Conservation (phyloP, 1,139 yeast genomes). For the Meyerozyma guilliermondii region DNA sequence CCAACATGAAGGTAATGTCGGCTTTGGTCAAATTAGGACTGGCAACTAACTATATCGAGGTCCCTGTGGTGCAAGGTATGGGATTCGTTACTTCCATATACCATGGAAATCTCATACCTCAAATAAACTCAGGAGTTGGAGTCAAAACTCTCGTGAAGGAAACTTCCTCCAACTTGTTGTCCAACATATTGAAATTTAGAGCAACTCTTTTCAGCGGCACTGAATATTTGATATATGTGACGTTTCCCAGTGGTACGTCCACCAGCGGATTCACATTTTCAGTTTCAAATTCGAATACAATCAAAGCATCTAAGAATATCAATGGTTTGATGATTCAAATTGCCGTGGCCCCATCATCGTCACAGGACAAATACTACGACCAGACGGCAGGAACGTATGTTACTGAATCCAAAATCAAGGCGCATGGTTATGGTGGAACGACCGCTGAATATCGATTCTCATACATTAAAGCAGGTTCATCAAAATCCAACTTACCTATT, state of each 20-base stretch:
- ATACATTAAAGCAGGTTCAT: constrained; percentile 50
- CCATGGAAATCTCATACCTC: constrained; percentile 51
- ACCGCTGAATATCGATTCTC: constrained; percentile 48
- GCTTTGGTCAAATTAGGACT: constrained; percentile 8
- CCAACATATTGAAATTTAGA: constrained; percentile 48
- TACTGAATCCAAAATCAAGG: constrained; percentile 28
- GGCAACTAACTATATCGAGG: constrained; percentile 26
- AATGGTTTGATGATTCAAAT: constrained; percentile 58
- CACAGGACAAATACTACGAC: constrained; percentile 26
- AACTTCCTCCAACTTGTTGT: constrained; percentile 33
- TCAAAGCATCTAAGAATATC: constrained; percentile 40
- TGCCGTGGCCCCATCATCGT: constrained; percentile 45
- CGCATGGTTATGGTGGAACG: constrained; percentile 22
- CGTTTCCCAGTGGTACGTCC: constrained; percentile 36
- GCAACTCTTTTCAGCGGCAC: constrained; percentile 47
- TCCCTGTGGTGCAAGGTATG: constrained; percentile 64
- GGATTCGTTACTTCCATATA: constrained; percentile 69
- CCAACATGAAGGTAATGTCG: constrained; percentile 7
- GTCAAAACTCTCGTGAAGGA: constrained; percentile 40
- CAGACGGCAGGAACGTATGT: constrained; percentile 35
- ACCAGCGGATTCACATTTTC: constrained; percentile 28
- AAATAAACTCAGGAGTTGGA: constrained; percentile 51
- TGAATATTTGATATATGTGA: constrained; percentile 58
- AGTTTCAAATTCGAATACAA: constrained; percentile 28
- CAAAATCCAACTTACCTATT: constrained; percentile 47